These are phyloP conservation scores for Tympanopsis confertula DNA, from an alignment of 2,329 filamentous ascomycete genomes.

Conservation along the genomic window DNA sequence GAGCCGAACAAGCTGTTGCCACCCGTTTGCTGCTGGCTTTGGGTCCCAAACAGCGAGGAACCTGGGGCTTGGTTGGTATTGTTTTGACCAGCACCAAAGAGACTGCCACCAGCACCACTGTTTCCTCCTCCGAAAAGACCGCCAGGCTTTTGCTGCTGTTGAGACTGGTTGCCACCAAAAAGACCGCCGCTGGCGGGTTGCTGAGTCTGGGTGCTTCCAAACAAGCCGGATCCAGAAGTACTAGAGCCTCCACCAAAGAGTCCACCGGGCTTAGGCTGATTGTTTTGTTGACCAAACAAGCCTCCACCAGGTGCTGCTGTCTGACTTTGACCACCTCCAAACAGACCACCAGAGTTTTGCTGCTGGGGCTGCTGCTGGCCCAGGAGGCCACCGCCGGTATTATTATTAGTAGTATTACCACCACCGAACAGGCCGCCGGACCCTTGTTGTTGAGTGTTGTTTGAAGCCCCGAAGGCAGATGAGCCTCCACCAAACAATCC, in stretches of 20 bases:
- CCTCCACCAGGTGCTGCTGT: slow-evolving; percentile 10
- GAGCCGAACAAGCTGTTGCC: not conserved
- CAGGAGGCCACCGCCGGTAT: slow-evolving; percentile 18
- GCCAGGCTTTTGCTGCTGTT: slow-evolving; percentile 1
- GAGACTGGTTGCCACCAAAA: slow-evolving; percentile 19
- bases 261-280: not conserved
- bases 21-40: not conserved
- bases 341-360: slow-evolving; percentile 21
- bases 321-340: slow-evolving; percentile 20
- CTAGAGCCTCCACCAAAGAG: not conserved
- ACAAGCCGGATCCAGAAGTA: slow-evolving; percentile 1
- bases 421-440: not conserved
- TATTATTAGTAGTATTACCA: not conserved
- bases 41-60: not conserved
- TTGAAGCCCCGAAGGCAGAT: slow-evolving; percentile 16
- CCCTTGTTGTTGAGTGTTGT: slow-evolving; percentile 14
- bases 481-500: slow-evolving; percentile 24
- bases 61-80: not conserved
- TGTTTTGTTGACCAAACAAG: not conserved
- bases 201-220: slow-evolving; percentile 8
- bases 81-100: not conserved
- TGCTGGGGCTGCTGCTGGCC: slow-evolving; percentile 14
- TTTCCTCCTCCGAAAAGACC: slow-evolving; percentile 10
- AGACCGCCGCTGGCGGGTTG: slow-evolving; percentile 20
- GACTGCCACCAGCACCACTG: slow-evolving; percentile 11